A percentile compares a stretch with the other conserved stretches of the same genome.
These are phyloP conservation scores for Hirsutella minnesotensis DNA, from an alignment of 2,329 filamentous ascomycete genomes.

Conservation along the genomic window DNA sequence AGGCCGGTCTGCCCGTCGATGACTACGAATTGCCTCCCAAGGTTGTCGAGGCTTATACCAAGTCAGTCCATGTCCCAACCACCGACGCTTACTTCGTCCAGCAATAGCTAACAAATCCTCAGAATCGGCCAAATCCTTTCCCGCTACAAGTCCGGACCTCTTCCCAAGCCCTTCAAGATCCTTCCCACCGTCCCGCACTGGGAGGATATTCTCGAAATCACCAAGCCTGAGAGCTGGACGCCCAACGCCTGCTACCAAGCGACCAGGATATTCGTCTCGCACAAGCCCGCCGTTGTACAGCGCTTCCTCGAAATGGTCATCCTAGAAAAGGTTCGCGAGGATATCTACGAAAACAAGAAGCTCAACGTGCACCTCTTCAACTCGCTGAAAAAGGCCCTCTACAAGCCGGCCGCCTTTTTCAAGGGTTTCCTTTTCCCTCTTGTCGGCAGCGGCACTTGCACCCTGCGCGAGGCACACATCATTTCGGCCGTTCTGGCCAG, in stretches of 20 bases:
- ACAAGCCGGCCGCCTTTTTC: slow-evolving; percentile 94
- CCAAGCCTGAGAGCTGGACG: slow-evolving; percentile 64
- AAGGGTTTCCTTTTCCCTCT: slow-evolving; percentile 92
- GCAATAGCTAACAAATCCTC: slow-evolving; percentile 6
- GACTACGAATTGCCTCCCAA: slow-evolving; percentile 80
- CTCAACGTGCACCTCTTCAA: slow-evolving; percentile 94
- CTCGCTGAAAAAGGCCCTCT: slow-evolving; percentile 77
- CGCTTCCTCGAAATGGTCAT: slow-evolving; percentile 79
- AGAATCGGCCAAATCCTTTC: slow-evolving; percentile 80
- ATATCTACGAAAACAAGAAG: slow-evolving; percentile 90
- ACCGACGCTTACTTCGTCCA: neutral
- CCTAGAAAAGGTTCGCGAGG: slow-evolving; percentile 80
- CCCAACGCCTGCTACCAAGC: slow-evolving; percentile 75
- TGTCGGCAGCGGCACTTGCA: slow-evolving; percentile 75
- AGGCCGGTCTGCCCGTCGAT: slow-evolving; percentile 53
- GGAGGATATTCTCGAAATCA: slow-evolving; percentile 78
- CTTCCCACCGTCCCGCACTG: slow-evolving; percentile 83
- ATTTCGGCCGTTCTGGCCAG: slow-evolving; percentile 75
- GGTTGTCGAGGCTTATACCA: slow-evolving; percentile 87
- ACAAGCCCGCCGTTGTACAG: slow-evolving; percentile 68
- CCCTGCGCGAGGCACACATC: slow-evolving; percentile 83
- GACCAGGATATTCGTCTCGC: slow-evolving; percentile 83
- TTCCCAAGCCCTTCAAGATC: slow-evolving; percentile 97
- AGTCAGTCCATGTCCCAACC: slow-evolving; percentile 35
- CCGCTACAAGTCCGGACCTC: slow-evolving; percentile 88